Evolutionary conservation across 805 yeast genomes (phyloP).

Genomic region (Candida germanica): DNA sequence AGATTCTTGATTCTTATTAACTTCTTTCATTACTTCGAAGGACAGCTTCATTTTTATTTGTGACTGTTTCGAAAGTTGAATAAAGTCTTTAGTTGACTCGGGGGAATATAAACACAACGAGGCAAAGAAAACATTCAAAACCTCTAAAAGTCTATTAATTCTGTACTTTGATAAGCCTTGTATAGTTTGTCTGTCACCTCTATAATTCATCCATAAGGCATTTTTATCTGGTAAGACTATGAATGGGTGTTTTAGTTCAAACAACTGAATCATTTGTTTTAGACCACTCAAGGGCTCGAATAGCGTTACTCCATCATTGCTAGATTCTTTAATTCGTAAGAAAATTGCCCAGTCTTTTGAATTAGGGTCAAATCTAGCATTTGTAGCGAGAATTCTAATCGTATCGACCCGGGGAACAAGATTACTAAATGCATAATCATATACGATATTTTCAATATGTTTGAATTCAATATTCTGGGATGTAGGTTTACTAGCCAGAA

Average conservation of each 20-base stretch:
- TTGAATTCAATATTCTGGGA: conserved; percentile 18
- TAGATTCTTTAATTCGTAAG: conserved; percentile 11
- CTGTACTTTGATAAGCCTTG: conserved; percentile 43
- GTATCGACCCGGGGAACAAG: conserved; percentile 17
- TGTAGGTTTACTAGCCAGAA: conserved; percentile 27
- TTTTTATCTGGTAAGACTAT: conserved; percentile 21
- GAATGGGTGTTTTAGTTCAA: conserved; percentile 20
- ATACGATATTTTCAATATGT: conserved; percentile 21
- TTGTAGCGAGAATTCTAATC: conserved; percentile 22
- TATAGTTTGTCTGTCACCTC: conserved; percentile 20
- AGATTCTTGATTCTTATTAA: conserved; percentile 16
- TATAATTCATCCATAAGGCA: conserved; percentile 24
- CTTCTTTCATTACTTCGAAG: conserved; percentile 24
- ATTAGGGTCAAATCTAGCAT: conserved; percentile 32
- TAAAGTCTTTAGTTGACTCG: conserved; percentile 1
- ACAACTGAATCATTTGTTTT: conserved; percentile 21
- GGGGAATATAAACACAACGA: conserved; percentile 29
- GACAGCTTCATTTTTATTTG: conserved; percentile 23
- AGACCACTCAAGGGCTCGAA: conserved; percentile 18
- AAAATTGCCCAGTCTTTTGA: conserved; percentile 33
- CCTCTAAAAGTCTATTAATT: conserved; percentile 45
- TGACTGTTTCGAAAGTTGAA: not conserved
- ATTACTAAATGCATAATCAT: conserved; percentile 18
- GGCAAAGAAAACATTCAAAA: conserved; percentile 48
- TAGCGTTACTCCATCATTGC: not conserved